Percentiles rank a stretch among this genome's conserved stretches.
Evolutionary conservation across 2,329 filamentous ascomycete genomes (phyloP).

Genomic region (Plenodomus biglobosus): DNA sequence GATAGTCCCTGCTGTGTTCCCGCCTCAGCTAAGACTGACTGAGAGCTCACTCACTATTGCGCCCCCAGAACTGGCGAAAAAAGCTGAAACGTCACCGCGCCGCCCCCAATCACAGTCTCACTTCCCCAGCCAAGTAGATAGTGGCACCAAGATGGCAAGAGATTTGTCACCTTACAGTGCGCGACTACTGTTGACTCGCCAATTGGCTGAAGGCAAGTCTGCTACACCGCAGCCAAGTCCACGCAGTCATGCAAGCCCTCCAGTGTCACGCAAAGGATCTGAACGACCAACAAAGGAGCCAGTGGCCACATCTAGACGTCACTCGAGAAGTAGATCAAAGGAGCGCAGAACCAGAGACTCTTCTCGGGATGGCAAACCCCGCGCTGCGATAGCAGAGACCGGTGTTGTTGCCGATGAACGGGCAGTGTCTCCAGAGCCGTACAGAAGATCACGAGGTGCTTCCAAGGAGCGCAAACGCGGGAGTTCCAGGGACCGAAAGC

Average conservation of each 20-base stretch:
- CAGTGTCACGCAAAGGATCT: slow-evolving; percentile 8
- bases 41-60: slow-evolving; percentile 2
- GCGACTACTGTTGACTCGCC: slow-evolving; percentile 32
- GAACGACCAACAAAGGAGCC: slow-evolving; percentile 14
- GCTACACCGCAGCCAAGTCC: slow-evolving; percentile 19
- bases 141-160: slow-evolving; percentile 23
- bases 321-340: slow-evolving; percentile 19
- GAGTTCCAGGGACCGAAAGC: slow-evolving; percentile 11
- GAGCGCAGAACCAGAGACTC: slow-evolving; percentile 11
- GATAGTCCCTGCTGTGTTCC: slow-evolving; percentile 4
- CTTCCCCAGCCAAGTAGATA: not conserved
- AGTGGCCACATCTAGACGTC: slow-evolving; percentile 10
- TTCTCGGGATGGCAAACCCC: slow-evolving; percentile 16
- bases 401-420: slow-evolving; percentile 9
- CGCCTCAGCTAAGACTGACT: slow-evolving; percentile 1
- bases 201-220: slow-evolving; percentile 21
- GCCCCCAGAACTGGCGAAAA: slow-evolving; percentile 2
- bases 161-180: slow-evolving; percentile 39
- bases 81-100: slow-evolving; percentile 15
- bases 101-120: slow-evolving; percentile 4
- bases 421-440: slow-evolving; percentile 32
- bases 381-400: slow-evolving; percentile 16
- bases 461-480: slow-evolving; percentile 19
- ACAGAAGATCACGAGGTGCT: slow-evolving; percentile 24
- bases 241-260: not conserved